Base-by-base conservation (phyloP, 331 rosid genomes). In the Rhamnella rubrinervis region DNA sequence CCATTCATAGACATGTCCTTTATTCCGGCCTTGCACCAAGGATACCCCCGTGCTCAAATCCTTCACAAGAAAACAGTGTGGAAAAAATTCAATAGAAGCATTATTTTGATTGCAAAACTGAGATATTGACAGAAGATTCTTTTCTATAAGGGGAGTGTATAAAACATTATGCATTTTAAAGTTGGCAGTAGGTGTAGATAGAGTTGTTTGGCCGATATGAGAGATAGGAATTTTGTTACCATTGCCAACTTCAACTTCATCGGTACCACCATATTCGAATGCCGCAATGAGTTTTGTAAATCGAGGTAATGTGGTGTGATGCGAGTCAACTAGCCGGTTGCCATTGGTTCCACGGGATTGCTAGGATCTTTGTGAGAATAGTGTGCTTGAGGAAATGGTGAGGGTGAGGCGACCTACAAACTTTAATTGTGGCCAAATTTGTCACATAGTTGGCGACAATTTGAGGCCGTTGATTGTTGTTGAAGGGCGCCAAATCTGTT, bases 71-170 rank as follows among this genome's bases (percentile, higher is more conserved):
- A 65, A 65, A 47, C 20, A 12, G 38, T 61, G 23, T 23, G 23
- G 23, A 23, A 23, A 23, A 23, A 23, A 23, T 23, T 23, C 23
- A 23, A 23, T 23, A 1, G 17, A 39, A 62, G 21, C 41, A 23
- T 62, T 7, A 41, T 64, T 41, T 19, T 64, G 37, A n/a, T 41
- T 64, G 38, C 69, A 64, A 64, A 64, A 64, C 44, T 64, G 69
- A 64, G 55, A 44, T 10, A 64, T 37, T 15, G 38, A 64, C 0
- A 64, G 6, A 1, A 64, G 19, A 41, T 46, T 64, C 23, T 46
- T 19, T 44, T n/a, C 44, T 4, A 64, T 44, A 1, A 6, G 17
- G 2, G 69, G 56, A 8, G 69, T 56, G 19, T 56, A 64, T 51
- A 64, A 64, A 40, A 64, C 67, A 44, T 44, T 44, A 1, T 64